Base-by-base conservation (phyloP, 2,329 filamentous ascomycete genomes). In the Cryphonectria japonica region DNA sequence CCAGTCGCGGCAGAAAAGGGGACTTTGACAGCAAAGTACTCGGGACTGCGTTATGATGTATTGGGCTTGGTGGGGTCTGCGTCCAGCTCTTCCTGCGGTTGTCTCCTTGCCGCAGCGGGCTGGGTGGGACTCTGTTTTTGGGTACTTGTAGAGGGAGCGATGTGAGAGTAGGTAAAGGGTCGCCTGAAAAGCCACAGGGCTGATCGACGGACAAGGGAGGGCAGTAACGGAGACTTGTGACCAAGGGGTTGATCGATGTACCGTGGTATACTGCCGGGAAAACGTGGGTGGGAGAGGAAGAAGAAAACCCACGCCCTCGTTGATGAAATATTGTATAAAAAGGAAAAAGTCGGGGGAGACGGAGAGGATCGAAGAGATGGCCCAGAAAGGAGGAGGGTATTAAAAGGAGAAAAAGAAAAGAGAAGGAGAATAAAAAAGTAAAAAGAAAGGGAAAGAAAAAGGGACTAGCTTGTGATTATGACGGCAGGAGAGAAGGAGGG, bases 171-270 rank as follows among this genome's bases (percentile, higher is more conserved):
- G 60, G 66, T 52, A n/a, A 43, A 46, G 43, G 26, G 37, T 6
- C 29, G 43, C 6, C 16, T 69, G 29, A 50, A 26, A 65, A 43
- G 34, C 57, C 69, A 57, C 69, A 70, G 69, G 68, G 69, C 69
- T 67, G 64, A 26, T 52, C 32, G 41, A 52, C n/a, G 39, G 46
- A 65, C 19, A 32, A 65, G 26, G 34, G 46, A 41, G 11, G 19
- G 32, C 39, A 9, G 50, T 46, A 11, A 59, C n/a, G 41, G 54
- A 29, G 29, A 57, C 22, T 16, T 19, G 22, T 34, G n/a, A n/a
- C 32, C 37, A 62, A 34, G 29, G 29, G 32, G 0, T 19, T 19
- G 37, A 39, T 39, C 37, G 37, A 13, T 39, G 37, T 39, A 34
- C 34, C 6, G 34, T 34, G 34, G 34, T 34, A 39, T 8, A 39